phyloP scores from a whole-genome alignment of 1,284 basidiomycete genomes.

The Cystobasidium pallidum region DNA sequence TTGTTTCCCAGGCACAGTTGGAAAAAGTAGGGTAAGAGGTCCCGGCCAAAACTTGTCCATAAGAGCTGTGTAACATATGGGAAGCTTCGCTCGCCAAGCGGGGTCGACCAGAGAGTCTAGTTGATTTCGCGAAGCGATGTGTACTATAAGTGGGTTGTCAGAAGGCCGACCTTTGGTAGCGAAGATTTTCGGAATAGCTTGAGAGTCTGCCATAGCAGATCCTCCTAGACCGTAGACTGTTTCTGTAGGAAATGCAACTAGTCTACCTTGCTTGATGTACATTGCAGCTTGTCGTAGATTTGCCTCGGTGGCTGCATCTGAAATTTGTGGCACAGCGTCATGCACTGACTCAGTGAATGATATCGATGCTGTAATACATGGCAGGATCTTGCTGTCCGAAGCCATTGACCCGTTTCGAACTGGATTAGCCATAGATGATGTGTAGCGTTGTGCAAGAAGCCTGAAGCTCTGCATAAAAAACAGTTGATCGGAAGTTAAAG shows the following conservation, averaged over 20 bases:
- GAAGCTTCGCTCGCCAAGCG: constrained; percentile 52
- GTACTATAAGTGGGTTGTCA: constrained; percentile 97
- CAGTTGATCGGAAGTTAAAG: constrained; percentile 19
- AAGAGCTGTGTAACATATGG: constrained; percentile 67
- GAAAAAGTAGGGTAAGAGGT: constrained; percentile 88
- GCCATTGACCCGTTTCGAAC: background rate
- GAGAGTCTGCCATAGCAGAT: constrained; percentile 66
- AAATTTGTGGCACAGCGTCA: constrained; percentile 35
- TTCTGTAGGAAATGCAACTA: constrained; percentile 93
- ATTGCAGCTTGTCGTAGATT: constrained; percentile 50
- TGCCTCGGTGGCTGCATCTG: constrained; percentile 29
- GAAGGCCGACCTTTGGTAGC: constrained; percentile 86
- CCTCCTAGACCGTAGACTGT: constrained; percentile 98
- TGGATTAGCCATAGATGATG: background rate
- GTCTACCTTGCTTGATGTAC: constrained; percentile 51
- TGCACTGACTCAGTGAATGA: constrained; percentile 6
- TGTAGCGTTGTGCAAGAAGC: background rate
- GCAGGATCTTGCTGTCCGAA: constrained; percentile 23
- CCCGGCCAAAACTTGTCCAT: constrained; percentile 94
- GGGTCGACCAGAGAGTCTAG: constrained; percentile 47
- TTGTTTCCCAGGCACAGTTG: constrained; percentile 63
- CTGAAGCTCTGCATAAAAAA: constrained; percentile 6
- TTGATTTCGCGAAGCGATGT: constrained; percentile 80
- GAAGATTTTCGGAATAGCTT: constrained; percentile 78
- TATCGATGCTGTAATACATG: constrained; percentile 26